Evolutionary conservation across 73 alveolate species (phyloP).

Genomic region (Symbiodinium natans): DNA sequence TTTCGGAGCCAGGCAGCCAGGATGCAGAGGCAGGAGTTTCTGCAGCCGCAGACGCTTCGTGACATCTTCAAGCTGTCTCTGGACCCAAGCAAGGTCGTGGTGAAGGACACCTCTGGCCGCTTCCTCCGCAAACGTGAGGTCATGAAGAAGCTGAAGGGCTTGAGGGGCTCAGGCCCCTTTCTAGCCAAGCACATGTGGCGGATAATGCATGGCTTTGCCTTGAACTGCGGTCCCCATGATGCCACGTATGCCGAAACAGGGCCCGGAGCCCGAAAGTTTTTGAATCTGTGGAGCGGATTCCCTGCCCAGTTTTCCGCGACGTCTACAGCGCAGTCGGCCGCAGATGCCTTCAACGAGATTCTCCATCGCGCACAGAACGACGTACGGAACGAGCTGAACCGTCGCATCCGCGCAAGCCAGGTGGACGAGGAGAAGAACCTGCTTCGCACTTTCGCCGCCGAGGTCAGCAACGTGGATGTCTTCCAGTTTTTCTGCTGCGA

Average conservation of each 20-base stretch:
- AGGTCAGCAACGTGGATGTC: background rate
- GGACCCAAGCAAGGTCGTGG: background rate
- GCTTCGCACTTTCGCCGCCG: background rate
- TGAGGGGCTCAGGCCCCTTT: background rate
- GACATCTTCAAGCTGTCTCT: background rate
- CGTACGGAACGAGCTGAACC: background rate
- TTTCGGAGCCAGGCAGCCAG: background rate
- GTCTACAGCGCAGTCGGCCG: background rate
- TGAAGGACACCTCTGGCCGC: background rate
- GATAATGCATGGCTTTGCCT: background rate
- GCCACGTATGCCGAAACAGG: background rate
- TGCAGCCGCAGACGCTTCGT: background rate
- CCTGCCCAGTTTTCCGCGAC: background rate
- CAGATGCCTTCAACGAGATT: background rate
- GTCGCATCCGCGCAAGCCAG: background rate
- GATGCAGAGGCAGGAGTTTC: background rate
- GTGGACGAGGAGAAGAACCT: background rate
- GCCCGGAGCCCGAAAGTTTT: background rate
- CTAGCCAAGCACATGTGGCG: background rate
- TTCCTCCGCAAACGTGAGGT: background rate
- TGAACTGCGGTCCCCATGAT: background rate
- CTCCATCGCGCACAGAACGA: background rate
- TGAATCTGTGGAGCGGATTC: background rate
- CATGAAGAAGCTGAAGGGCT: background rate
- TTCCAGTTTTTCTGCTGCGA: constrained; percentile 14